Evolutionary conservation across 2,329 filamentous ascomycete genomes (phyloP), one percentile per base, ranked within the genome.

Genomic region (Paradendryphiella salina): DNA sequence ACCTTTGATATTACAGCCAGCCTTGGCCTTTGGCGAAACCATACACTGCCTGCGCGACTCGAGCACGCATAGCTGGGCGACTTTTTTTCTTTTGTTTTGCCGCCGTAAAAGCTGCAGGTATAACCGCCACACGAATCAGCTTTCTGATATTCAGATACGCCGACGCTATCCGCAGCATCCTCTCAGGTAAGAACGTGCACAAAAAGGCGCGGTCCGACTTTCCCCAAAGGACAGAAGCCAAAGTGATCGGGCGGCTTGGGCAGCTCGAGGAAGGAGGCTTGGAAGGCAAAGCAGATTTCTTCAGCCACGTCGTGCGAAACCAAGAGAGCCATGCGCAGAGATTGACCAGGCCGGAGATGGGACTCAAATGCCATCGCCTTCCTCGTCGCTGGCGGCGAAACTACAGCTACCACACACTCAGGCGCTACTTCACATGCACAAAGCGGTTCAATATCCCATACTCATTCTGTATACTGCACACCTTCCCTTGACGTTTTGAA

Each of bases 381-480:
- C 32, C 63, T 77, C 5, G 48, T 72, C 2, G 78, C 74, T 0
- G 78, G 78, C 0, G 73, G 69, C 4, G 77, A 80, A 46, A 80
- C 78, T 0, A 80, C 77, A 0, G 77, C 77, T 0, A 77, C 77
- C 0, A 60, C 73, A 2, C 61, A 80, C 2, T 62, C 69, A 0
- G 78, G 77, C 1, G 61, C 68, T 0, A 77, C 76, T 0, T 80
- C 5, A 23, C 3, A 4, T 23, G 21, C 21, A 6, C 21, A 23
- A 7, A 23, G 21, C 2, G 21, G 21, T 2, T 7, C 21, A 23
- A 7, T 7, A 7, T 23, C 21, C 5, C 21, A 23, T 7, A 4
- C 21, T 23, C 6, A 7, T 23, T 7, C 21, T 7, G 6, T 23
- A 23, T 7, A 23, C 21, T 7, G 21, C 3, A 23, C 21, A 4